Conservation (phyloP, 176 grass and related monocot species). For the Ensete glaucum region DNA sequence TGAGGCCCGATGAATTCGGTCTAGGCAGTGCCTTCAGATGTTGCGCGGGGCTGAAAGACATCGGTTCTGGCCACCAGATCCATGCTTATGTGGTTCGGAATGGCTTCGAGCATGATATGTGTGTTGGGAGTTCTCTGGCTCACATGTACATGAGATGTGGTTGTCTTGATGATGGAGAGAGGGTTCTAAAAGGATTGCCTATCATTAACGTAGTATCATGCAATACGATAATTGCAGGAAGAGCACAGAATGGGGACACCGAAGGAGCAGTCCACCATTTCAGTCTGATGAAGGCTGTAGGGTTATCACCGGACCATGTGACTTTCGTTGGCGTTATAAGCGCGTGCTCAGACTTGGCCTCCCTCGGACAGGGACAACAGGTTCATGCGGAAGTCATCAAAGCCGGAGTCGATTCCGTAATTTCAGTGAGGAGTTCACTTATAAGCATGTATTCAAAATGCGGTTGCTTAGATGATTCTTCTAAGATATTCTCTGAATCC, state of each 20-base stretch:
- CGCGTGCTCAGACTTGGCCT: slow-evolving; percentile 51
- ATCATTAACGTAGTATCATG: slow-evolving; percentile 38
- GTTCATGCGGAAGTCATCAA: slow-evolving; percentile 41
- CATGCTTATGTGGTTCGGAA: slow-evolving; percentile 32
- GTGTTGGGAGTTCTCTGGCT: slow-evolving; percentile 40
- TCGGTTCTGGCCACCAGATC: slow-evolving; percentile 33
- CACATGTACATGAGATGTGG: slow-evolving; percentile 64
- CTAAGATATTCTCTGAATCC: slow-evolving; percentile 30
- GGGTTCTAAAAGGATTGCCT: slow-evolving; percentile 26
- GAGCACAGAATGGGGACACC: slow-evolving; percentile 51
- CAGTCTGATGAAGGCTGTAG: slow-evolving; percentile 43
- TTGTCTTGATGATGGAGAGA: slow-evolving; percentile 32
- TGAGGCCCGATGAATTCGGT: slow-evolving; percentile 50
- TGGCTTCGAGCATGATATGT: slow-evolving; percentile 47
- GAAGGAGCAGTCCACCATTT: slow-evolving; percentile 52
- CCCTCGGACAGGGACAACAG: slow-evolving; percentile 50
- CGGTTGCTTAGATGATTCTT: slow-evolving; percentile 46
- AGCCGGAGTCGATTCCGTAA: slow-evolving; percentile 29
- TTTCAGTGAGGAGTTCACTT: slow-evolving; percentile 40
- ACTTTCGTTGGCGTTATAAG: slow-evolving; percentile 47
- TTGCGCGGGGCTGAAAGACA: slow-evolving; percentile 41
- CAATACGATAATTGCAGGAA: slow-evolving; percentile 46
- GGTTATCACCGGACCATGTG: slow-evolving; percentile 29
- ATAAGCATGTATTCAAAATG: slow-evolving; percentile 64
- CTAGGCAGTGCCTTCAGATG: slow-evolving; percentile 48